Evolutionary conservation across 208 protist species (phyloP), one percentile per base, ranked within the genome.

Genomic region (Leishmania guyanensis): DNA sequence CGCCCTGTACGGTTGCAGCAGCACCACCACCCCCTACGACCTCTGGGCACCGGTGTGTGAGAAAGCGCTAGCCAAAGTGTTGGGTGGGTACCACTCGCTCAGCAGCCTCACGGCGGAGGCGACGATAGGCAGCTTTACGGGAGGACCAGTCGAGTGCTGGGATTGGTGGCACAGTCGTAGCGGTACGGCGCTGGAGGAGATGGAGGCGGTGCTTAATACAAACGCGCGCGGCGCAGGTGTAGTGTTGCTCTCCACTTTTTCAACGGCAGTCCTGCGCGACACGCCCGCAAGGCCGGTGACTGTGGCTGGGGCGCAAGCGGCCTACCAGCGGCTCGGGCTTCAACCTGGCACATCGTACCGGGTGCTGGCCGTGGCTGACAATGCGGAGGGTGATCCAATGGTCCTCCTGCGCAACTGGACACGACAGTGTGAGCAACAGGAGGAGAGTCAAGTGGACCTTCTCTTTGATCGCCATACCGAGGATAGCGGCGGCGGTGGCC

Each of bases 51-150:
- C 91, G 0, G 36, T 95, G 17, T 89, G 92, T 46, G 94, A 97
- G 84, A 97, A 97, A 84, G 91, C 91, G 53, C 84, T 94, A 17
- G 94, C 94, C 46, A 95, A 96, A 81, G 72, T 93, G 6, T 71
- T 85, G 26, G 88, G 92, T 58, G 86, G 75, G 79, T 97, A 97
- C 75, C 50, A 62, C 6, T 75, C 85, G 3, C 88, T 88, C 17
- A 29, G 65, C 20, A 66, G 22, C 33, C 83, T 95, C 50, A 12
- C 48, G 22, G 84, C 88, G 5, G 76, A 77, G 4, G 60, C 75
- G 8, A 83, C 84, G 36, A 50, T 97, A 3, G 83, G 83, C 1
- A 75, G 84, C 68, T 78, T 97, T 4, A 95, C 93, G 2, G 94
- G 94, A 14, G 90, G 89, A 20, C 92, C 92, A 2, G 84, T 89